phyloP scores from a whole-genome alignment of 2,329 filamentous ascomycete genomes.

The Ophiostoma ips region DNA sequence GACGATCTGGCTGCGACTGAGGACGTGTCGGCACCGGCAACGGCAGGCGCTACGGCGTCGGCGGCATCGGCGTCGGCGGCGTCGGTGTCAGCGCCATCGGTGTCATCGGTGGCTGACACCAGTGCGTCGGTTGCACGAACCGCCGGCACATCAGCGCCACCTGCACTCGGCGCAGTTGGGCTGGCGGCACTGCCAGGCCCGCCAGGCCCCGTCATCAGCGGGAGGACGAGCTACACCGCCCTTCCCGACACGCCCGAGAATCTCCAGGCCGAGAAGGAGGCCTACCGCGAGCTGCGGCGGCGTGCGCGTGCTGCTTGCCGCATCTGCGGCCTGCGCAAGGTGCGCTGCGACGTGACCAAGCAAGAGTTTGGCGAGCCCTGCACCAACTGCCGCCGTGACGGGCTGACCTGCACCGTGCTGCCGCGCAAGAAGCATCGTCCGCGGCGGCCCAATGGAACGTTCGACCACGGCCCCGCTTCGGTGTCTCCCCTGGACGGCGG shows the following conservation, averaged over 20 bases:
- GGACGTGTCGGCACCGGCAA: no score
- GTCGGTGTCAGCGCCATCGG: neutral
- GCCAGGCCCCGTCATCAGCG: neutral
- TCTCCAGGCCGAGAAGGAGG: neutral
- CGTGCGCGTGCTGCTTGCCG: slow-evolving; percentile 1
- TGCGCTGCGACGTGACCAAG: slow-evolving; percentile 3
- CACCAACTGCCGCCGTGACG: slow-evolving; percentile 1
- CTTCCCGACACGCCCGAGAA: neutral
- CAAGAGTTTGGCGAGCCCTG: slow-evolving; percentile 2
- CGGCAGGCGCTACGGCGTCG: no score
- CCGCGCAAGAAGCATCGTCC: slow-evolving; percentile 5
- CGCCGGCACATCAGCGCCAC: neutral
- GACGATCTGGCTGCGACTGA: no score
- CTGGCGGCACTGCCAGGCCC: neutral
- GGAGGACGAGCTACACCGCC: neutral
- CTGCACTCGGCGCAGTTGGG: neutral
- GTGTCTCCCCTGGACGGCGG: neutral
- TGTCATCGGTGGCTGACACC: neutral
- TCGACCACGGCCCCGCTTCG: neutral
- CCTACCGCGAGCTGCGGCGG: neutral
- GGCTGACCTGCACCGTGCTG: neutral
- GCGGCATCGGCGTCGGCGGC: neutral
- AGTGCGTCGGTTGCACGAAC: neutral
- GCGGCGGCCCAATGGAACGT: neutral
- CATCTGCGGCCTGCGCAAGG: slow-evolving; percentile 2